Percentiles rank a stretch among this genome's conserved stretches.
These are phyloP conservation scores for Scortechinia acanthostroma DNA, from an alignment of 2,329 filamentous ascomycete species.

Conservation along the genomic window DNA sequence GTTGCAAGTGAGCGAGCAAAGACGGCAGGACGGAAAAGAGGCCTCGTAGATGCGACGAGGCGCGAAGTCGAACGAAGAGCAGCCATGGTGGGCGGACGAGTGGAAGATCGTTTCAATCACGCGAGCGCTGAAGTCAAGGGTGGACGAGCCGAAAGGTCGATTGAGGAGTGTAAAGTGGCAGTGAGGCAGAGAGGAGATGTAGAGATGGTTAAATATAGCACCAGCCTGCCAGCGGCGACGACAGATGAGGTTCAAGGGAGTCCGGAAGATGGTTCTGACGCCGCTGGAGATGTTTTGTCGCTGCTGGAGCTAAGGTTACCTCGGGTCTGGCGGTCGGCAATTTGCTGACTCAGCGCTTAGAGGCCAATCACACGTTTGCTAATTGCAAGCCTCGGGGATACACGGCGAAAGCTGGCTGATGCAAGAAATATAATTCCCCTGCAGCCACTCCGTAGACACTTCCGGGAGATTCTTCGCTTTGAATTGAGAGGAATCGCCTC, in stretches of 20 bases:
- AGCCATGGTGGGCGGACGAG: slow-evolving; percentile 34
- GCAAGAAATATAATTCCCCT: too few species aligned
- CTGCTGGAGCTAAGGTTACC: slow-evolving; percentile 5
- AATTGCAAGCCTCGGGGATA: neutral
- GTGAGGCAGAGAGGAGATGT: neutral
- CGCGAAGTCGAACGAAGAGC: slow-evolving; percentile 23
- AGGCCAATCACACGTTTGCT: neutral
- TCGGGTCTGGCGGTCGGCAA: neutral
- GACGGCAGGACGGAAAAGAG: neutral
- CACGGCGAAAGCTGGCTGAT: too few species aligned
- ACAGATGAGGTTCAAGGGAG: neutral
- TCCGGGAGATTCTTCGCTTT: too few species aligned
- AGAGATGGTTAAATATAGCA: neutral
- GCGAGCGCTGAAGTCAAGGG: slow-evolving; percentile 4
- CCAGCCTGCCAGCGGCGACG: neutral
- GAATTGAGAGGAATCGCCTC: too few species aligned
- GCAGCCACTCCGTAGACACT: too few species aligned
- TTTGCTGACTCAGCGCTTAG: neutral
- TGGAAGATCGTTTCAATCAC: too few species aligned
- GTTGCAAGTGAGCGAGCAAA: slow-evolving; percentile 20
- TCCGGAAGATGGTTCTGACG: neutral
- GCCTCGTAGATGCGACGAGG: slow-evolving; percentile 14
- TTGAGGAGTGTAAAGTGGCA: neutral
- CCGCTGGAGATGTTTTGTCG: too few species aligned
- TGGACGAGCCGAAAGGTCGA: neutral